Percentiles rank a stretch among this genome's conserved stretches.
phyloP scores from a whole-genome alignment of 768 basidiomycete species.

The Hebeloma cylindrosporum region DNA sequence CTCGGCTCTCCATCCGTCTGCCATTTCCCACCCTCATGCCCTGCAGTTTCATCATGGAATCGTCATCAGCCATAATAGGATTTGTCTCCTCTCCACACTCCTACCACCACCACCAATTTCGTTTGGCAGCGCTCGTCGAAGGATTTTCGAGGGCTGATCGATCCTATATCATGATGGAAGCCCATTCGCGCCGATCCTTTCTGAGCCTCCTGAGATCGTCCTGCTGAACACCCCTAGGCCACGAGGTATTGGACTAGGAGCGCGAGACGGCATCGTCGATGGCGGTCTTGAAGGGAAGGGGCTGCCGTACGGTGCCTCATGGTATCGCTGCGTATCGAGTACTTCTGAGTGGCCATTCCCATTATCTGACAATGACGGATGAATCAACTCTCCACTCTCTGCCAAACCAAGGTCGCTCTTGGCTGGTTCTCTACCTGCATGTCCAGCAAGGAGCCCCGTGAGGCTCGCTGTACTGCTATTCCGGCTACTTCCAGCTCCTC shows the following conservation, averaged over 20 bases:
- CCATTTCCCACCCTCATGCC: background rate
- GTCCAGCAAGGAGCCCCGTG: slow-evolving; percentile 16
- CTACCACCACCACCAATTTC: background rate
- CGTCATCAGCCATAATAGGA: too few species aligned
- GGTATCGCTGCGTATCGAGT: too few species aligned
- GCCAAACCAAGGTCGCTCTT: slow-evolving; percentile 15
- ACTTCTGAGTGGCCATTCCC: slow-evolving; percentile 37
- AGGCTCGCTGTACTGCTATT: slow-evolving; percentile 26
- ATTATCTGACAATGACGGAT: slow-evolving; percentile 7
- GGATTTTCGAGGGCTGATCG: too few species aligned
- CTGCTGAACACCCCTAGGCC: background rate
- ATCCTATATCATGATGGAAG: background rate
- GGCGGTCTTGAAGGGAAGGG: slow-evolving; percentile 39
- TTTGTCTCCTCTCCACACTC: too few species aligned
- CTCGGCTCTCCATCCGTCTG: background rate
- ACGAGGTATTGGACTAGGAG: slow-evolving; percentile 23
- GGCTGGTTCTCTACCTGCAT: slow-evolving; percentile 2
- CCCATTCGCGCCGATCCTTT: background rate
- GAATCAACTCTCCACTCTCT: slow-evolving; percentile 22
- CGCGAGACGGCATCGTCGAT: slow-evolving; percentile 35
- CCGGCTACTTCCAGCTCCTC: slow-evolving; percentile 19
- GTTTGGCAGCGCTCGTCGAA: background rate
- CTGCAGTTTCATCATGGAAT: background rate
- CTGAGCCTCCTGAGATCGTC: background rate
- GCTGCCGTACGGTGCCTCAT: slow-evolving; percentile 41